phyloP scores from a whole-genome alignment of 108 stramenopile species.

The Cyclotella cryptica region DNA sequence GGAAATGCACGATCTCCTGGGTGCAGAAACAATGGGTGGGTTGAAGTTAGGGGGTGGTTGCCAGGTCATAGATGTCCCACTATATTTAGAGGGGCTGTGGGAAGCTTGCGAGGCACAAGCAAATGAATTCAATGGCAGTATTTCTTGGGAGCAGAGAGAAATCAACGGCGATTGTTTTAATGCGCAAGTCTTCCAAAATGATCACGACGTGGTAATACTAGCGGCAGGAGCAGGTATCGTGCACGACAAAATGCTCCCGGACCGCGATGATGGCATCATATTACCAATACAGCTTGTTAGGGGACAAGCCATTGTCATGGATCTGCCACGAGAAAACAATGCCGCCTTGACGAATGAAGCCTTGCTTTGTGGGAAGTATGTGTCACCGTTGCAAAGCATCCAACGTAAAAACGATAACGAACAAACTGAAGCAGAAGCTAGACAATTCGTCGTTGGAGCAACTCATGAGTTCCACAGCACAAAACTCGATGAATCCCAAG shows the following conservation, averaged over 20 bases:
- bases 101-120: slow-evolving; percentile 48
- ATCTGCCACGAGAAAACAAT: slow-evolving; percentile 16
- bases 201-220: slow-evolving; percentile 65
- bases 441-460: slow-evolving; percentile 74
- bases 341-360: slow-evolving; percentile 29
- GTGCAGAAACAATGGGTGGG: slow-evolving; percentile 59
- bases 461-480: slow-evolving; percentile 79
- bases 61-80: slow-evolving; percentile 77
- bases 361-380: slow-evolving; percentile 84
- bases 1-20: slow-evolving; percentile 38
- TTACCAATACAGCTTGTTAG: slow-evolving; percentile 78
- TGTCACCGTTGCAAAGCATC: slow-evolving; percentile 59
- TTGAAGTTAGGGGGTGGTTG: slow-evolving; percentile 69
- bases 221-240: slow-evolving; percentile 79
- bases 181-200: slow-evolving; percentile 1
- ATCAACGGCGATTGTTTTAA: slow-evolving; percentile 10
- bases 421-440: slow-evolving; percentile 3
- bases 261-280: slow-evolving; percentile 8
- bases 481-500: slow-evolving; percentile 52
- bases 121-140: slow-evolving; percentile 20
- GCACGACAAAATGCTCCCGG: slow-evolving; percentile 32
- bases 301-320: slow-evolving; percentile 86
- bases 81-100: slow-evolving; percentile 78
- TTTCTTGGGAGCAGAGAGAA: slow-evolving; percentile 27
- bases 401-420: slow-evolving; percentile 7